These are phyloP conservation scores for Kluyveromyces sp. DNA, from an alignment of 1,139 yeast species.

Conservation along the genomic window DNA sequence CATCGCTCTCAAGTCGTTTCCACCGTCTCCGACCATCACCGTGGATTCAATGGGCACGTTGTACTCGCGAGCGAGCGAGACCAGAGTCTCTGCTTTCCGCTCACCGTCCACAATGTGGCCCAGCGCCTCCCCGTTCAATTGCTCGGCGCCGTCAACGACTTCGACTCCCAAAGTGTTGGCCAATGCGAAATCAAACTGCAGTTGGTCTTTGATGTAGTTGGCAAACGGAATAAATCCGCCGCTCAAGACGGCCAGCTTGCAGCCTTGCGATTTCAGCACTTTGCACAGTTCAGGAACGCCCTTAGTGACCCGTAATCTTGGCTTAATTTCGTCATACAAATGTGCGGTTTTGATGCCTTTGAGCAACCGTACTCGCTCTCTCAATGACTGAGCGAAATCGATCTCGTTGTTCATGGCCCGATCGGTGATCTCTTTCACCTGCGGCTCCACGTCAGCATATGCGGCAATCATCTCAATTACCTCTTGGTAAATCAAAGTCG, in stretches of 20 bases:
- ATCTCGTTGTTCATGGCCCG: constrained; percentile 97
- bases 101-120: constrained; percentile 87
- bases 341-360: constrained; percentile 69
- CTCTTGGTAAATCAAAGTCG: constrained; percentile 92
- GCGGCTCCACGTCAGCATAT: constrained; percentile 67
- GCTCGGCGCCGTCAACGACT: constrained; percentile 35
- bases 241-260: constrained; percentile 77
- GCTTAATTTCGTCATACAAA: constrained; percentile 74
- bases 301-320: constrained; percentile 62
- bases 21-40: constrained; percentile 96
- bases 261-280: constrained; percentile 55
- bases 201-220: constrained; percentile 53
- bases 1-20: constrained; percentile 95
- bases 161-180: constrained; percentile 70
- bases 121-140: constrained; percentile 45
- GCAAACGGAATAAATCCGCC: constrained; percentile 96
- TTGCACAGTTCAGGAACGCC: constrained; percentile 72
- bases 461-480: constrained; percentile 94
- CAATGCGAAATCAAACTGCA: constrained; percentile 78
- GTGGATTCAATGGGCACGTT: constrained; percentile 48
- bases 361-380: constrained; percentile 65
- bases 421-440: constrained; percentile 78
- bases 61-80: constrained; percentile 60
- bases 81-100: constrained; percentile 67
- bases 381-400: constrained; percentile 78